A percentile compares a stretch with the other conserved stretches of the same genome.
Evolutionary conservation across 441 rosid species (phyloP).

Genomic region (Erodium moschatum): DNA sequence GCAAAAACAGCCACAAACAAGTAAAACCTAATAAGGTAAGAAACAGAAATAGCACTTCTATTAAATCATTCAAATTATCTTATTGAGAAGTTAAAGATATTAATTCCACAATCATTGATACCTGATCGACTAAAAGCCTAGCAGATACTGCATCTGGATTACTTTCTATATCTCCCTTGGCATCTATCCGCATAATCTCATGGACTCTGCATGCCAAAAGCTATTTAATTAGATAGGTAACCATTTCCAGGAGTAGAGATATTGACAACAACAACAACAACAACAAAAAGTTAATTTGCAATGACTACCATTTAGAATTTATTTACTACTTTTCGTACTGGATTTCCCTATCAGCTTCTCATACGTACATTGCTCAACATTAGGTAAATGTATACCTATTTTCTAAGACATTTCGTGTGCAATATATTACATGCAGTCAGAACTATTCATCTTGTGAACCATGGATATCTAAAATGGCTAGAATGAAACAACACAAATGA

Average conservation of each 20-base stretch:
- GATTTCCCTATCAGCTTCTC: neutral
- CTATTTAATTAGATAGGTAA: slow-evolving; percentile 18
- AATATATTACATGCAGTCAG: neutral
- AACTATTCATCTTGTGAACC: slow-evolving; percentile 3
- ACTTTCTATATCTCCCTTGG: slow-evolving; percentile 54
- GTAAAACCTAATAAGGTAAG: neutral
- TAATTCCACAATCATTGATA: slow-evolving; percentile 27
- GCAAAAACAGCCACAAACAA: neutral
- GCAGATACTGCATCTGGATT: slow-evolving; percentile 53
- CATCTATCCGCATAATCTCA: slow-evolving; percentile 68
- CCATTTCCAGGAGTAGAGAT: neutral
- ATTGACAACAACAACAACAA: neutral
- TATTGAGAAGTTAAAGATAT: slow-evolving; percentile 7
- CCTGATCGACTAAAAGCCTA: slow-evolving; percentile 69
- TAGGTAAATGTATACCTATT: neutral
- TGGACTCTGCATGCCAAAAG: slow-evolving; percentile 51
- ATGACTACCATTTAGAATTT: neutral
- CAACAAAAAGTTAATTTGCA: slow-evolving; percentile 6
- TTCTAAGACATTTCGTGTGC: neutral
- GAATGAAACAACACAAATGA: neutral
- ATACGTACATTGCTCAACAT: neutral
- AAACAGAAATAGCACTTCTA: slow-evolving; percentile 1
- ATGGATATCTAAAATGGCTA: neutral
- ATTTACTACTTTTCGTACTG: slow-evolving; percentile 1
- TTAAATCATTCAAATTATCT: slow-evolving; percentile 1